Evolutionary conservation across 257 asterid genomes (phyloP), one percentile per base, ranked within the genome.

Genomic region (Solanum verrucosum): DNA sequence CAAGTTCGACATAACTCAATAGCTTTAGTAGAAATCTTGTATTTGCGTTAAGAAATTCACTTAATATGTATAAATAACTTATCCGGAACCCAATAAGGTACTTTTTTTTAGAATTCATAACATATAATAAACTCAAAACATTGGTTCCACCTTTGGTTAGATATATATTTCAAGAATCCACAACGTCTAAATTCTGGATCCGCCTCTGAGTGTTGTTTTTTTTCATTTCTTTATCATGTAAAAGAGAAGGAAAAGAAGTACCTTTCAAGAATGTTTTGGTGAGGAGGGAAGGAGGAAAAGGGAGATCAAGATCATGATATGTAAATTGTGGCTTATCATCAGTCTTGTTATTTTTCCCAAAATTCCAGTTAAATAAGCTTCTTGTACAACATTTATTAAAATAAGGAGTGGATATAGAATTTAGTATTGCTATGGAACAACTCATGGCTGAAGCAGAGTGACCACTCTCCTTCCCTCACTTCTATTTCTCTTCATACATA

Each of bases 231-330:
- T 23, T 71, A 16, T 46, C 49, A 16, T 40, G 68, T 27, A 81
- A 18, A 44, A 27, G 67, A 81, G 42, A 44, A 79, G 20, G 84
- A 82, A 56, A 29, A 34, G 71, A 59, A 72, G 67, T 91, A 96
- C 98, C 98, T 86, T 91, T 91, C 83, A 96, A 89, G 94, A 94
- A 94, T 84, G 98, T 96, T 83, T 93, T 92, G 92, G 88, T 52
- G 18, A 96, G 84, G 5, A 96, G 91, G 70, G 98, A 93, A 86
- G 94, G 89, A 82, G 96, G 93, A 68, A 96, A 96, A 31, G 94
- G 98, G 85, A 94, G 96, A 70, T 92, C 93, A 88, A 92, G 79
- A 65, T 92, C 90, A 88, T 93, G 89, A 63, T 96, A 95, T 63
- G 91, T 89, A 7, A 93, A 92, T 85, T 91, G 93, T 83, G 94